Conservation (phyloP, 306 rosid genomes). For the Vigna reflexopilosa region DNA sequence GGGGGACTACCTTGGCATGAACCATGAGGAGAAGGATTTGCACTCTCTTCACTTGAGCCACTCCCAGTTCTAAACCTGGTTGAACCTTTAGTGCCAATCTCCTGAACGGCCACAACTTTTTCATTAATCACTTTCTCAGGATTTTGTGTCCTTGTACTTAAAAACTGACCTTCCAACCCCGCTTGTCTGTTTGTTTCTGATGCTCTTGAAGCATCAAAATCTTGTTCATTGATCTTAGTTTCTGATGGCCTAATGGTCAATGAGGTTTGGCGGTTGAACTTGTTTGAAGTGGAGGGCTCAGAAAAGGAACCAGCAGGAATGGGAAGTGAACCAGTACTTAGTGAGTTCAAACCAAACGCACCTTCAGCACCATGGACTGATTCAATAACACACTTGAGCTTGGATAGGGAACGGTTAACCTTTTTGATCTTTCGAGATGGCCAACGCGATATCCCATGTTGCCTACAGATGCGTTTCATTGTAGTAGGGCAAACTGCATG, state of each 20-base stretch:
- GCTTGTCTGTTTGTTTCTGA: slow-evolving; percentile 45
- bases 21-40: slow-evolving; percentile 64
- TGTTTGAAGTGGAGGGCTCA: slow-evolving; percentile 54
- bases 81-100: slow-evolving; percentile 42
- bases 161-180: slow-evolving; percentile 49
- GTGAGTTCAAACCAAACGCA: slow-evolving; percentile 65
- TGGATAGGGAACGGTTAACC: slow-evolving; percentile 79
- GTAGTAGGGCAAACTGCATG: slow-evolving; percentile 98
- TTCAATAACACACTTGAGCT: slow-evolving; percentile 82
- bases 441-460: slow-evolving; percentile 93
- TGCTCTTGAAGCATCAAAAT: slow-evolving; percentile 47
- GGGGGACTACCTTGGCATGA: slow-evolving; percentile 75
- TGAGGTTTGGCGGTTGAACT: slow-evolving; percentile 49
- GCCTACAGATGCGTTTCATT: slow-evolving; percentile 94
- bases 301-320: slow-evolving; percentile 52
- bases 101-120: slow-evolving; percentile 42
- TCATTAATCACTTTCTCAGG: slow-evolving; percentile 49
- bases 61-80: slow-evolving; percentile 54
- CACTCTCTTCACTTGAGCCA: slow-evolving; percentile 64
- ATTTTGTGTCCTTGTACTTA: slow-evolving; percentile 39
- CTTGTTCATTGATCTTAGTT: slow-evolving; percentile 49
- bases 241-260: slow-evolving; percentile 51
- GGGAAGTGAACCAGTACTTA: slow-evolving; percentile 57
- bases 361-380: slow-evolving; percentile 90
- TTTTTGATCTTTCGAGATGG: slow-evolving; percentile 94